Conservation (phyloP, 139 green algal species). For the Yamagishiella unicocca region DNA sequence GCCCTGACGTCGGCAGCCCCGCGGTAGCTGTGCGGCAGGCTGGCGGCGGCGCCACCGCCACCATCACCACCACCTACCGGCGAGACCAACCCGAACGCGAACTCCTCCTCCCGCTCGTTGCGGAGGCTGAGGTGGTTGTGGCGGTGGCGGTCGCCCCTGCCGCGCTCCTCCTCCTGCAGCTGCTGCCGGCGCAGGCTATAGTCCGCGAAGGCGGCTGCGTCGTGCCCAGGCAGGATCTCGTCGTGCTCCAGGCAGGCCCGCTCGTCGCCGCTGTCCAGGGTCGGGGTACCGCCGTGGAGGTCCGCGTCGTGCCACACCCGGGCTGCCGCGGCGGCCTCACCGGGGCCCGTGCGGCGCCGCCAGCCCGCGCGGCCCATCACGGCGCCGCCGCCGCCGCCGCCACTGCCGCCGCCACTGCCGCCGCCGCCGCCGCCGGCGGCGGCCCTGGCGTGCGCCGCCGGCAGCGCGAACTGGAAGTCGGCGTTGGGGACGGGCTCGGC, state of each 20-base stretch:
- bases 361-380: too few relatives aligned
- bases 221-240: slow-evolving; percentile 35
- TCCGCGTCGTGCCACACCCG: slow-evolving; percentile 20
- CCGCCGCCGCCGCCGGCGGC: neutral
- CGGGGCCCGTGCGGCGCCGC: neutral
- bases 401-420: neutral
- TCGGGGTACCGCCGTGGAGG: slow-evolving; percentile 35
- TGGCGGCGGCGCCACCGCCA: too few relatives aligned
- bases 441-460: neutral
- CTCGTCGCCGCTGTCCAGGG: slow-evolving; percentile 37
- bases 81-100: neutral
- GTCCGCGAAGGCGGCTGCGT: slow-evolving; percentile 20
- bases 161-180: neutral
- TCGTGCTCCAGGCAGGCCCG: slow-evolving; percentile 20
- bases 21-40: too few relatives aligned
- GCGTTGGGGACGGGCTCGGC: neutral
- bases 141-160: neutral
- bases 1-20: neutral
- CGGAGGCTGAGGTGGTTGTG: neutral
- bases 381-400: neutral
- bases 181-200: neutral
- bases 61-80: too few relatives aligned
- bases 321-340: neutral
- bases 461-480: slow-evolving; percentile 4
- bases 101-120: slow-evolving; percentile 21